Evolutionary conservation across 345 rosid genomes (phyloP).

Genomic region (Ceriops decandra): DNA sequence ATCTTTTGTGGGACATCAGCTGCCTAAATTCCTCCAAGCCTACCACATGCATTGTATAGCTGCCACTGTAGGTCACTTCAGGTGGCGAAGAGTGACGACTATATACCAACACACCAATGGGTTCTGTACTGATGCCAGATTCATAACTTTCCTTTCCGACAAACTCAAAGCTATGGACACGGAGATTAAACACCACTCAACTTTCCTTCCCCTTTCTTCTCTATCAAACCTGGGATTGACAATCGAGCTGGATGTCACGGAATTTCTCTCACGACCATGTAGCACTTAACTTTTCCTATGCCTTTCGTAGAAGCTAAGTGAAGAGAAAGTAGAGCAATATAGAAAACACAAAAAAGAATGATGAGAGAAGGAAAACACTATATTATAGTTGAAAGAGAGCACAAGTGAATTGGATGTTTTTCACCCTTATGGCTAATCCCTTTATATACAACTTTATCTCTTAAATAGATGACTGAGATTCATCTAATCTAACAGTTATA

Average conservation of each 20-base stretch:
- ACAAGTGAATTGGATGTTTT: no score
- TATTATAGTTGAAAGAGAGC: no score
- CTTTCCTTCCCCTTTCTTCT: constrained; percentile 10
- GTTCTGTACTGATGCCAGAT: constrained; percentile 14
- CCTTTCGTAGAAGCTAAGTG: no score
- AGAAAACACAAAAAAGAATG: no score
- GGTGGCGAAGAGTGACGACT: constrained; percentile 27
- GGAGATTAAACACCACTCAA: constrained; percentile 8
- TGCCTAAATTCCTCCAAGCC: constrained; percentile 22
- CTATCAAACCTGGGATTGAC: not conserved
- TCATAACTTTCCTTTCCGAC: constrained; percentile 27
- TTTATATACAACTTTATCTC: no score
- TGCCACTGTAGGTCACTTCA: constrained; percentile 20
- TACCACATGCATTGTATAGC: constrained; percentile 22
- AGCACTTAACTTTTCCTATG: no score
- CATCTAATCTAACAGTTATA: no score
- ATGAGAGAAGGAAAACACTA: no score
- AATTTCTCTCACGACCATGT: no score
- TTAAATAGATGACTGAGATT: no score
- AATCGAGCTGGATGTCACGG: not conserved
- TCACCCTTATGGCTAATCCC: no score
- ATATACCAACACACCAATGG: constrained; percentile 15
- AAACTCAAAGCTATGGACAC: constrained; percentile 17
- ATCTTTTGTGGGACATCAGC: not conserved
- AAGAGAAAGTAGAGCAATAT: no score